Base-by-base conservation (phyloP, 805 yeast genomes). In the Wilhelminamyces savonicus region DNA sequence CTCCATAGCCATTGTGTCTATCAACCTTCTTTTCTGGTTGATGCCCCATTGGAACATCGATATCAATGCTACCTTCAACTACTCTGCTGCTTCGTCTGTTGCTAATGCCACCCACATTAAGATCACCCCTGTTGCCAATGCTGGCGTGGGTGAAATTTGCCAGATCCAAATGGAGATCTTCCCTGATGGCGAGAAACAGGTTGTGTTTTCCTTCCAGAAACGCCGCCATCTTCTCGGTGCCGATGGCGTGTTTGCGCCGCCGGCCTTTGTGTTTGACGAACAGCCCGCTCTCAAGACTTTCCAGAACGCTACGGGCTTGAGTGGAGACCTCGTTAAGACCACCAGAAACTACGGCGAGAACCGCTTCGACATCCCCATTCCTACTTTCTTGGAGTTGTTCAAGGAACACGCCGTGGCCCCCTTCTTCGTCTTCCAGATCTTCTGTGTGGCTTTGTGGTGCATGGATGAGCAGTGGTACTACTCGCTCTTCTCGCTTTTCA, bases 341-440 rank as follows among this genome's bases (percentile, higher is more conserved):
- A 43, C 46, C 25, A 74, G 87, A 48, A 61, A 74, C 35, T 92
- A 80, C 52, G 98, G 98, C 30, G 68, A 69, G 41, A 92, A 92
- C 63, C 72, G 72, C 42, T 92, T 92, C 52, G 98, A 92, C 51
- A 90, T 92, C 42, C 98, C 98, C 18, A 73, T 92, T 32, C 98
- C 98, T 29, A 75, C 95, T 0, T 90, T 92, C 46, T 40, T 72
- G 33, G 97, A 90, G 56, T 68, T 92, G 47, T 92, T 92, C 67
- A 81, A 85, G 51, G 97, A 92, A 59, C 98, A 92, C 54, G 97
- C 97, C 8, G 88, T 92, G 23, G 97, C 98, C 10, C 98, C 98
- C 9, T 85, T 92, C 56, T 92, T 92, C 47, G 95, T 92, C 16
- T 92, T 92, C 67, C 98, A 92, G 65, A 70, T 92, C 34, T 92